Percentiles rank a stretch among this genome's conserved stretches.
Conservation (phyloP, 176 grass and related monocot species). For the Neostapfia colusana region DNA sequence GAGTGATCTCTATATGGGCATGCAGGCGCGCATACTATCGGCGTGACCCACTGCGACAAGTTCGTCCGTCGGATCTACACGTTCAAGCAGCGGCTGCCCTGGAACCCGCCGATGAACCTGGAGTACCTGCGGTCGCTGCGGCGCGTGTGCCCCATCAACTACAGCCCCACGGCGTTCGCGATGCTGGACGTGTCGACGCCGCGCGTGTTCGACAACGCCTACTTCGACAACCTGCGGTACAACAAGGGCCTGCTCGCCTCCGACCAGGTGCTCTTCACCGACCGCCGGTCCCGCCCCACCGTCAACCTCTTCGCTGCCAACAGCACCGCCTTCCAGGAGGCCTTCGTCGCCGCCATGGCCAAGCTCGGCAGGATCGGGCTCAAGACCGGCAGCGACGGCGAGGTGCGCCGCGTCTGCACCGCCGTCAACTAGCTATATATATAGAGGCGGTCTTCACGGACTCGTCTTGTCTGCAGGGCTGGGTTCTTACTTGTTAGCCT, state of each 20-base stretch:
- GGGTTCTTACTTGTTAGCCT: background rate
- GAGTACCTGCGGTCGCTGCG: conserved; percentile 66
- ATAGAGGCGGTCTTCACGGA: too few relatives aligned
- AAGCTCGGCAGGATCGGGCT: conserved; percentile 66
- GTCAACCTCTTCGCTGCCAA: conserved; percentile 78
- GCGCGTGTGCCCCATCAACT: conserved; percentile 54
- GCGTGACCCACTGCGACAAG: conserved; percentile 83
- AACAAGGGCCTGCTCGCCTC: conserved; percentile 78
- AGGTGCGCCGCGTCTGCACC: conserved; percentile 73
- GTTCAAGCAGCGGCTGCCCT: conserved; percentile 56
- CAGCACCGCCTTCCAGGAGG: conserved; percentile 63
- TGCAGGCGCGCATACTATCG: conserved; percentile 75
- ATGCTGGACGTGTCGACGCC: conserved; percentile 62
- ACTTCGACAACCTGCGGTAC: conserved; percentile 75
- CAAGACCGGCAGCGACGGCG: conserved; percentile 57
- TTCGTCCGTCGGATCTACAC: conserved; percentile 76
- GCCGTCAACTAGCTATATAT: conserved; percentile 72
- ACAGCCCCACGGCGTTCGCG: conserved; percentile 39
- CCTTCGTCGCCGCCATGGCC: conserved; percentile 57
- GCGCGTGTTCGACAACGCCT: conserved; percentile 69
- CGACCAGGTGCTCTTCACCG: conserved; percentile 72
- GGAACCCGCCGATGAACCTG: conserved; percentile 83
- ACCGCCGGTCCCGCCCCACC: conserved; percentile 58
- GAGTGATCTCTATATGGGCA: too few relatives aligned
- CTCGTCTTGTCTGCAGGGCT: too few relatives aligned